Evolutionary conservation across 352 stramenopile genomes (phyloP).

Genomic region (Saprolegnia parasitica): DNA sequence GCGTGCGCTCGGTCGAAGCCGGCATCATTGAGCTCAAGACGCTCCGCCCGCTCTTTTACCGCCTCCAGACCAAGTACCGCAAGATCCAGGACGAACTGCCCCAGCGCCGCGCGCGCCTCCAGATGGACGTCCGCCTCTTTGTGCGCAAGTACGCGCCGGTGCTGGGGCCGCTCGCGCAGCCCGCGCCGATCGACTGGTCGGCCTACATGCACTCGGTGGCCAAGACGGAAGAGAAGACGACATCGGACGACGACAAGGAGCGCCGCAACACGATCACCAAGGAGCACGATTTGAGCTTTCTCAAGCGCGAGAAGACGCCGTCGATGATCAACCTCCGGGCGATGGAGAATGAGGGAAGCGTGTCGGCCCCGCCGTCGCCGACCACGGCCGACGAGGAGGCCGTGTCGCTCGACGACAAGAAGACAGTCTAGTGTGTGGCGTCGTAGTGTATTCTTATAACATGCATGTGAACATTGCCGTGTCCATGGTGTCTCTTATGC

Average conservation of each 20-base stretch:
- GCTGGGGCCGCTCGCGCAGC: constrained; percentile 61
- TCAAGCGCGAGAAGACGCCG: constrained; percentile 34
- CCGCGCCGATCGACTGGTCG: constrained; percentile 74
- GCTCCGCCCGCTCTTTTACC: constrained; percentile 74
- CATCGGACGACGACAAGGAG: constrained; percentile 29
- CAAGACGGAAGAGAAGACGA: constrained; percentile 30
- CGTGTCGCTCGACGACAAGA: constrained; percentile 1
- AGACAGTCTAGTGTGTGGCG: constrained; percentile 2
- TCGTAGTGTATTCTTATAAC: neutral
- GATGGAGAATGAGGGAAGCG: neutral
- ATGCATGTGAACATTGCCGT: no score
- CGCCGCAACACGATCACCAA: constrained; percentile 61
- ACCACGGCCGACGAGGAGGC: neutral
- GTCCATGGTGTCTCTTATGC: no score
- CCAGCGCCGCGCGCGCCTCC: constrained; percentile 51
- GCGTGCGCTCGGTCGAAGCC: constrained; percentile 78
- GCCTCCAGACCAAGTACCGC: constrained; percentile 70
- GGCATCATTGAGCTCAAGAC: constrained; percentile 87
- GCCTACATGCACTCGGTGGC: constrained; percentile 64
- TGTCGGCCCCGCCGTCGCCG: neutral
- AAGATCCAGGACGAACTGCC: constrained; percentile 75
- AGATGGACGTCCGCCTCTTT: constrained; percentile 72
- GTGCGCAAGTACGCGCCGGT: constrained; percentile 63
- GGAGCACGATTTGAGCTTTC: constrained; percentile 73
- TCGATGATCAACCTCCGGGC: constrained; percentile 27